phyloP scores from a whole-genome alignment of 1,139 yeast species.

The Blastobotrys illinoisensis region DNA sequence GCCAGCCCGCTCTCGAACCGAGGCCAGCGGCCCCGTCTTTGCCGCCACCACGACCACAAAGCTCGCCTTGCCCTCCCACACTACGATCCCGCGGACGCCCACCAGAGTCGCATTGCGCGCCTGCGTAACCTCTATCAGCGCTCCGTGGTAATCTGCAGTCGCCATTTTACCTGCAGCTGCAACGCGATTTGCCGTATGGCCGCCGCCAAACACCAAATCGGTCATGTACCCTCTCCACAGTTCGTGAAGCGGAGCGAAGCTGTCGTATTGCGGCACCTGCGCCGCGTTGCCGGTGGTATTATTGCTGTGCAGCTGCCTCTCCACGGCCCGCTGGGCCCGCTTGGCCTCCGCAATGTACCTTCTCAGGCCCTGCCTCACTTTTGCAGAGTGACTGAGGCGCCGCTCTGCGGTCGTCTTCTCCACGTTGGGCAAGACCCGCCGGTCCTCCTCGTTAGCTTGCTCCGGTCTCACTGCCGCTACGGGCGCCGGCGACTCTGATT shows the following conservation, averaged over 20 bases:
- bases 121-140: conserved; percentile 53
- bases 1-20: conserved; percentile 12
- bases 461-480: background rate
- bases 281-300: conserved; percentile 18
- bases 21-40: background rate
- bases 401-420: background rate
- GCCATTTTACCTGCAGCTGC: conserved; percentile 45
- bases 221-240: conserved; percentile 62
- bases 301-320: background rate
- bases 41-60: conserved; percentile 46
- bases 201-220: conserved; percentile 40
- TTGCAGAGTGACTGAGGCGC: background rate
- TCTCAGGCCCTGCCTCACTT: background rate
- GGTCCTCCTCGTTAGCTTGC: background rate
- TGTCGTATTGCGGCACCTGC: conserved; percentile 36
- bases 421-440: background rate
- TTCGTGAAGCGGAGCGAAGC: conserved; percentile 46
- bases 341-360: background rate
- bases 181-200: conserved; percentile 12
- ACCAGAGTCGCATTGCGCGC: conserved; percentile 53
- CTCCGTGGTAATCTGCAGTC: conserved; percentile 82
- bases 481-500: background rate
- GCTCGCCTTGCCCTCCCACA: conserved; percentile 80
- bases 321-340: background rate
- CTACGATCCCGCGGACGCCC: conserved; percentile 71